Percentiles rank a stretch among this genome's conserved stretches.
Evolutionary conservation across 805 yeast genomes (phyloP).

Genomic region (Myxozyma neotropica): DNA sequence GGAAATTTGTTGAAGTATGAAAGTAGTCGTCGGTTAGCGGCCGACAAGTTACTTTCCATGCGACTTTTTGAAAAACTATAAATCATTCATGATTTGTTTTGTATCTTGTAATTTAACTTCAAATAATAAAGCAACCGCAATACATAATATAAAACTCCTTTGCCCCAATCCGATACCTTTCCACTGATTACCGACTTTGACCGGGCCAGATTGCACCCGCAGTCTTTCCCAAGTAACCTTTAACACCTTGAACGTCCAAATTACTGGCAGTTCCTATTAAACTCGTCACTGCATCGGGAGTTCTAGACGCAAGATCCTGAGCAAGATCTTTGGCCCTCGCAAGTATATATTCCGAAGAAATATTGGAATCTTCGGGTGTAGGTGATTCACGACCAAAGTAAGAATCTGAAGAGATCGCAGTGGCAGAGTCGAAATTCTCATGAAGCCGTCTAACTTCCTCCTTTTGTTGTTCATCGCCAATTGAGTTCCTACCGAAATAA

Average conservation of each 20-base stretch:
- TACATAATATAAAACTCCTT: no score
- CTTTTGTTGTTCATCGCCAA: background rate
- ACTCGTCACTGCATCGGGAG: background rate
- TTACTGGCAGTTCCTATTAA: background rate
- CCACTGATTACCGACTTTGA: background rate
- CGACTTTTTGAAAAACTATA: background rate
- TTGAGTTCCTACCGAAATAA: slow-evolving; percentile 17
- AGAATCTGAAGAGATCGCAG: slow-evolving; percentile 95
- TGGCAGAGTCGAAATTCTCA: slow-evolving; percentile 80
- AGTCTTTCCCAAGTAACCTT: background rate
- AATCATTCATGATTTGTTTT: background rate
- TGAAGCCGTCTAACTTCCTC: slow-evolving; percentile 32
- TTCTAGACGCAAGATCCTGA: slow-evolving; percentile 3
- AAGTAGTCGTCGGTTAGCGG: slow-evolving; percentile 15
- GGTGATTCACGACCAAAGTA: slow-evolving; percentile 77
- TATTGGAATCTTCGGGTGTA: slow-evolving; percentile 63
- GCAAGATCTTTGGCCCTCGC: slow-evolving; percentile 6
- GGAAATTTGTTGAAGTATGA: slow-evolving; percentile 14
- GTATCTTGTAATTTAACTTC: background rate
- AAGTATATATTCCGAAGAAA: slow-evolving; percentile 39
- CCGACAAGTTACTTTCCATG: slow-evolving; percentile 13
- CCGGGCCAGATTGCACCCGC: slow-evolving; percentile 1
- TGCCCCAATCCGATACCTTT: no score
- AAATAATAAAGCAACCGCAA: background rate
- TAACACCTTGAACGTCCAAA: slow-evolving; percentile 4